Evolutionary conservation across 2,329 filamentous ascomycete genomes (phyloP).

Genomic region (Cytospora piceae): DNA sequence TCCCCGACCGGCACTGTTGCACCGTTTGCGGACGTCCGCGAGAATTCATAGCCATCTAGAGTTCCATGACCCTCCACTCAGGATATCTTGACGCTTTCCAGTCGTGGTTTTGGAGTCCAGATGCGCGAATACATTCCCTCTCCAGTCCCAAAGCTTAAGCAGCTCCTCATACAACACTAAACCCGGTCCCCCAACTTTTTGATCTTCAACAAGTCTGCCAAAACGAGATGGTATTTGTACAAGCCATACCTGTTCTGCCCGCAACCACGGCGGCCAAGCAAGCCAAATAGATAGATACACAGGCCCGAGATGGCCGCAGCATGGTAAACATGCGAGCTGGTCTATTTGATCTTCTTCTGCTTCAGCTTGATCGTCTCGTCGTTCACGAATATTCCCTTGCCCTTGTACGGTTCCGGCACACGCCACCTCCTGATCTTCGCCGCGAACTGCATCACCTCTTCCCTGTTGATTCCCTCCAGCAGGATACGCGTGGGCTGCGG

Average conservation of each 20-base stretch:
- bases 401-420: slow-evolving; percentile 95
- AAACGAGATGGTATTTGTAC: slow-evolving; percentile 13
- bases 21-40: slow-evolving; percentile 15
- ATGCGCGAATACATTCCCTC: neutral
- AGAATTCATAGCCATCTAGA: neutral
- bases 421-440: slow-evolving; percentile 88
- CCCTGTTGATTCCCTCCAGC: slow-evolving; percentile 84
- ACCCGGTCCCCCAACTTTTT: neutral
- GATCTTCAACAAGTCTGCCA: neutral
- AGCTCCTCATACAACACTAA: neutral
- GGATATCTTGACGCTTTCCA: neutral
- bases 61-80: neutral
- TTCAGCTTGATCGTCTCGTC: slow-evolving; percentile 98
- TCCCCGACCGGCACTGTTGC: neutral
- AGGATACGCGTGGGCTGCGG: slow-evolving; percentile 91
- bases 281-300: slow-evolving; percentile 27
- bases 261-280: neutral
- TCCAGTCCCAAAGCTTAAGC: neutral
- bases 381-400: slow-evolving; percentile 98
- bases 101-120: neutral
- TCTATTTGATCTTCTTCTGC: slow-evolving; percentile 93
- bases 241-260: neutral
- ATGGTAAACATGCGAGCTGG: neutral
- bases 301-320: slow-evolving; percentile 19
- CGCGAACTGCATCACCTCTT: slow-evolving; percentile 88